A percentile compares a stretch with the other conserved stretches of the same genome.
phyloP scores from a whole-genome alignment of 305 asterid genomes.

The Solanum hybrid region DNA sequence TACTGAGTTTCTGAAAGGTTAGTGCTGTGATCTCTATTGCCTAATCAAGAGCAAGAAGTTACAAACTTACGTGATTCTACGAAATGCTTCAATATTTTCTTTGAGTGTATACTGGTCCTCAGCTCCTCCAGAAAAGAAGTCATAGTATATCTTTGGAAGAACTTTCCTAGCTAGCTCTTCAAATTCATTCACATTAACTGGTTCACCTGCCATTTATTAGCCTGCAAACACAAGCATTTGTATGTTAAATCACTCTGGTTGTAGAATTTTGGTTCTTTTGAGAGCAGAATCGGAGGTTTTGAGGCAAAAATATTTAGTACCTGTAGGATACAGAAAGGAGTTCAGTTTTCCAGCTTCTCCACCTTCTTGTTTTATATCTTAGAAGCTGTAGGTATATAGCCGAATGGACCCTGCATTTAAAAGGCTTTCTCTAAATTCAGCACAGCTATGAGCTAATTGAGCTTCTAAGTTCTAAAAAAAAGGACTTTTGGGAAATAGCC shows the following conservation, averaged over 20 bases:
- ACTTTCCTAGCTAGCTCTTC: constrained; percentile 50
- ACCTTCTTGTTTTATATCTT: background rate
- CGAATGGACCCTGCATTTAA: background rate
- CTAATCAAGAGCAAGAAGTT: background rate
- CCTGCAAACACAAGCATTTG: constrained; percentile 7
- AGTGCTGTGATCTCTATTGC: background rate
- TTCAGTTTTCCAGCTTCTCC: background rate
- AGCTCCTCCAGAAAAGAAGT: constrained; percentile 55
- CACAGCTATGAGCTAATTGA: background rate
- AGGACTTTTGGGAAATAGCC: background rate
- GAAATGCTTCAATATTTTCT: constrained; percentile 49
- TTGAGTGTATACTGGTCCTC: constrained; percentile 57
- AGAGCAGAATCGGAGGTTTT: background rate
- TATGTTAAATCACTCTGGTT: background rate
- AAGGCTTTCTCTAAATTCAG: background rate
- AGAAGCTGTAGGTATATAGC: background rate
- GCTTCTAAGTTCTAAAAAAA: background rate
- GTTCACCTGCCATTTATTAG: constrained; percentile 34
- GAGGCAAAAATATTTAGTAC: background rate
- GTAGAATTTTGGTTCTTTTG: background rate
- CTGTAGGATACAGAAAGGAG: background rate
- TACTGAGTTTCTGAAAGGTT: background rate
- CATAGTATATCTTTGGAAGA: constrained; percentile 65
- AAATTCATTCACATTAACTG: constrained; percentile 37
- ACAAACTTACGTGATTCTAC: constrained; percentile 31